Evolutionary conservation across 1,284 basidiomycete genomes (phyloP).

Genomic region (Waitea zeae): DNA sequence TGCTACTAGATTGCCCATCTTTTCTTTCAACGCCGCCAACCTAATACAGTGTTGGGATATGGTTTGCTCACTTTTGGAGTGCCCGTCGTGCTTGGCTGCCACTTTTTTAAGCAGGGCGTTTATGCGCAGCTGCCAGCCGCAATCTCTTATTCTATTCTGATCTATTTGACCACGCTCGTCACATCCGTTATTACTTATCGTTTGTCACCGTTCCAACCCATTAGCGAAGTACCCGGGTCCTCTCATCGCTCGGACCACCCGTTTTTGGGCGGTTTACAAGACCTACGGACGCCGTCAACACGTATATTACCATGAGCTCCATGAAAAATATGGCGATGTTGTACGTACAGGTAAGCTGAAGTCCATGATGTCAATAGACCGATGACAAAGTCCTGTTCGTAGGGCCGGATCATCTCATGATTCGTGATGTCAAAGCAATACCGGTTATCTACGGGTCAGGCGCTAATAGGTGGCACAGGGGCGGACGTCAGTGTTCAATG

Average conservation of each 20-base stretch:
- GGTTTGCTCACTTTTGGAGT: no score
- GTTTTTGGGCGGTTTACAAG: background rate
- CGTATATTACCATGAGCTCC: conserved; percentile 5
- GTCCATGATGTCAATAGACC: background rate
- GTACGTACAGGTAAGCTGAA: conserved; percentile 9
- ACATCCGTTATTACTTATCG: conserved; percentile 8
- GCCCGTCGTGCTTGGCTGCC: no score
- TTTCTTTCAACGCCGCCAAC: no score
- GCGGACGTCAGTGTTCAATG: conserved; percentile 5
- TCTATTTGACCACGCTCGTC: conserved; percentile 3
- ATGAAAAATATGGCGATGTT: conserved; percentile 8
- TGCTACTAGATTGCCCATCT: no score
- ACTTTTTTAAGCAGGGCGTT: no score
- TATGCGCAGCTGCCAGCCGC: background rate
- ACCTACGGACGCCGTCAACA: conserved; percentile 5
- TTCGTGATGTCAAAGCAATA: conserved; percentile 6
- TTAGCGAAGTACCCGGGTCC: conserved; percentile 13
- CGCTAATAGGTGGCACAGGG: conserved; percentile 6
- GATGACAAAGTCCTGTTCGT: no score
- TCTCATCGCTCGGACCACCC: conserved; percentile 9
- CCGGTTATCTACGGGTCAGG: conserved; percentile 6
- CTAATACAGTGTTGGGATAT: no score
- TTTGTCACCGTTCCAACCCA: conserved; percentile 14
- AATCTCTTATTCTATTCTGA: background rate
- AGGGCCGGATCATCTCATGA: conserved; percentile 10